A percentile compares a stretch with the other conserved stretches of the same genome.
Evolutionary conservation across 768 basidiomycete genomes (phyloP).

Genomic region (Termitomyces sp.): DNA sequence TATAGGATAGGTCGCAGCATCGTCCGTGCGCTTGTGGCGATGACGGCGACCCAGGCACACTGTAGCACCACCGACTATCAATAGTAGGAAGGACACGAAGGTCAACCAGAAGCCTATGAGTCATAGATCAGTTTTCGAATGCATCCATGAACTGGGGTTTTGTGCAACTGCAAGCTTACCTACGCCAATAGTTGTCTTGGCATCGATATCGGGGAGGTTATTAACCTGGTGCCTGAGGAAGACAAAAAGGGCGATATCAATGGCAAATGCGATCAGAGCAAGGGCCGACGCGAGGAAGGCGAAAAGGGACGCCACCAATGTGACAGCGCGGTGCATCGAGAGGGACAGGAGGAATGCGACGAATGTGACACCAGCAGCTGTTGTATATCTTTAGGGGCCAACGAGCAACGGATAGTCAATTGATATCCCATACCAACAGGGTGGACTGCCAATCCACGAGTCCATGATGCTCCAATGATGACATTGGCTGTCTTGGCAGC

Average conservation of each 20-base stretch:
- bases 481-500: constrained; percentile 34
- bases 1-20: constrained; percentile 36
- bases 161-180: constrained; percentile 41
- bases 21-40: constrained; percentile 50
- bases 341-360: constrained; percentile 64
- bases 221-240: constrained; percentile 58
- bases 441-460: constrained; percentile 70
- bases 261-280: constrained; percentile 70
- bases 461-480: constrained; percentile 59
- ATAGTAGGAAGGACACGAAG: constrained; percentile 61
- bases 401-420: background rate
- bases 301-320: constrained; percentile 62
- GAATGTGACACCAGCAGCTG: constrained; percentile 56
- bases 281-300: constrained; percentile 70
- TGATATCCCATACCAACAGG: constrained; percentile 58
- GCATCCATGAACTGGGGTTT: background rate
- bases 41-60: constrained; percentile 71
- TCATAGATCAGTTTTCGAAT: constrained; percentile 6
- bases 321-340: constrained; percentile 54
- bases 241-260: constrained; percentile 73
- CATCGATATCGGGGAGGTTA: constrained; percentile 43
- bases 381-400: background rate
- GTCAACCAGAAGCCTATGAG: constrained; percentile 72
- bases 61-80: constrained; percentile 63
- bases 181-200: constrained; percentile 55